Base-by-base conservation (phyloP, 805 yeast species). In the Myxozyma monticola region DNA sequence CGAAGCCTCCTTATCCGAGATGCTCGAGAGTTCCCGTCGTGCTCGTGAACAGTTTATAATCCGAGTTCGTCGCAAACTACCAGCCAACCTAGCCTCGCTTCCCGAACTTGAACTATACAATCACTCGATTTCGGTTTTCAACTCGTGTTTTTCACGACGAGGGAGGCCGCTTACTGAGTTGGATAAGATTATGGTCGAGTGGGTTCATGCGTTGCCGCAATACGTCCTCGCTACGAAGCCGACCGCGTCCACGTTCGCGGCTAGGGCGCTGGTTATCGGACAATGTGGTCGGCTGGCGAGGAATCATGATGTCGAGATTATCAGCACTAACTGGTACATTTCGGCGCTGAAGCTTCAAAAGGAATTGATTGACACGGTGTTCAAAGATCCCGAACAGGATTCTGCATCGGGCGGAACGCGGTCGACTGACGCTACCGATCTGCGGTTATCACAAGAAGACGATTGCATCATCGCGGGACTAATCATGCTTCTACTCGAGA, bases 321-420 rank as follows among this genome's bases (percentile, higher is more conserved):
- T 49, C 14, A 49, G 39, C 15, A 29, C 45, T 7, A 39, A 39
- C 25, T 49, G 54, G 54, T 43, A 44, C 29, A 39, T 42, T 12
- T 24, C 38, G 25, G 54, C 42, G 10, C 24, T 44, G 20, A 29
- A 34, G 24, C 33, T 33, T 18, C 54, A 49, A 21, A 49, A 49
- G 24, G 33, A 39, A 2, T 33, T 36, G 15, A 34, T 49, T 24
- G 45, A n/a, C 1, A 4, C 34, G 6, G 17, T 39, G 10, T 17
- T 18, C 9, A 26, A n/a, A 17, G 25, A 33, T 20, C 8, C 24
- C 9, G 33, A n/a, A n/a, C n/a, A n/a, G n/a, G n/a, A n/a, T n/a
- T n/a, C n/a, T n/a, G n/a, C n/a, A n/a, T n/a, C n/a, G n/a, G n/a
- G n/a, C n/a, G n/a, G n/a, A n/a, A n/a, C n/a, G n/a, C n/a, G n/a